Conservation (phyloP, 345 rosid species). For the Salix koriyanagi region DNA sequence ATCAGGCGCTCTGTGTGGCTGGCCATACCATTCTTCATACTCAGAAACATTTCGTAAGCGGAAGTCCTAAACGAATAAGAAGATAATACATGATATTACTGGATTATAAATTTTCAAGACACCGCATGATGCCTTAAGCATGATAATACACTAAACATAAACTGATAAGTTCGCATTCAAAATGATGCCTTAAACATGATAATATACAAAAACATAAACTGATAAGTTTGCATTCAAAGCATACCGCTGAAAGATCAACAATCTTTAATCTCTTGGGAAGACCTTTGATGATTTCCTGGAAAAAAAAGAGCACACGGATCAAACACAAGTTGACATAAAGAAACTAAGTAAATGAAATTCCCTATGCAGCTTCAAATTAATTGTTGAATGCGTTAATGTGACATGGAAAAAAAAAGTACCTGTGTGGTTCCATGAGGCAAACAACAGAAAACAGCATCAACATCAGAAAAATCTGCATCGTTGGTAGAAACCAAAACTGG, state of each 20-base stretch:
- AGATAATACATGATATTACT: constrained; percentile 8
- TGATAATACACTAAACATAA: not conserved
- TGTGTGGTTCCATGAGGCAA: constrained; percentile 97
- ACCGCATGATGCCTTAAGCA: not conserved
- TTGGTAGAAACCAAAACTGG: constrained; percentile 65
- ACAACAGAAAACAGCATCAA: constrained; percentile 95
- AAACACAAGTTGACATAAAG: not conserved
- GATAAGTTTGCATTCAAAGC: constrained; percentile 10
- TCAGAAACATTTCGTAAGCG: constrained; percentile 64
- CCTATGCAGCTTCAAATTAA: not conserved
- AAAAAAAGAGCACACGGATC: constrained; percentile 1
- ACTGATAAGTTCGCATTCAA: not conserved
- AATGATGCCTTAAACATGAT: not conserved
- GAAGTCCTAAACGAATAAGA: constrained; percentile 48
- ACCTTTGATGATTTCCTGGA: constrained; percentile 86
- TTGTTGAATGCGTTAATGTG: not conserved
- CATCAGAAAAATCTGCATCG: constrained; percentile 76
- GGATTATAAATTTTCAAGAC: constrained; percentile 1
- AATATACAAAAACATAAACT: not conserved
- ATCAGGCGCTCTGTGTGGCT: constrained; percentile 76
- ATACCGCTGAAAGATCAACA: constrained; percentile 97
- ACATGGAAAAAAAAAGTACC: constrained; percentile 34
- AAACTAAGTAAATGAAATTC: not conserved
- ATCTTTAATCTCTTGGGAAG: constrained; percentile 67
- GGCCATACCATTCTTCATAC: constrained; percentile 98